phyloP scores from a whole-genome alignment of 2,329 filamentous ascomycete species.

The Cladosporium sp. region DNA sequence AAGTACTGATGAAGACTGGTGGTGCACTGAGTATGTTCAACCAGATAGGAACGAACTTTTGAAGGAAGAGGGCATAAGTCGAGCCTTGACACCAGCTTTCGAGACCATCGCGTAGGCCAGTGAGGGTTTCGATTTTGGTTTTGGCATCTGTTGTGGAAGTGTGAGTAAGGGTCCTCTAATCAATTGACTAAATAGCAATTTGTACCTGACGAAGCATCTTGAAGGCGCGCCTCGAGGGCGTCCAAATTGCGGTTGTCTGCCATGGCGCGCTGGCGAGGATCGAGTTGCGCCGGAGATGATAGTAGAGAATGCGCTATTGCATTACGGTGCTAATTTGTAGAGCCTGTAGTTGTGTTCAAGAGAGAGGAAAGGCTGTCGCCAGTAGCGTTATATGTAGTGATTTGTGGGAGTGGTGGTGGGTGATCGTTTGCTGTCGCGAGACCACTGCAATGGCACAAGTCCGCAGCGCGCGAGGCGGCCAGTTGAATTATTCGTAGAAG shows the following conservation, averaged over 20 bases:
- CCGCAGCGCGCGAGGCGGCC: slow-evolving; percentile 12
- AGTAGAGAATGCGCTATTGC: slow-evolving; percentile 7
- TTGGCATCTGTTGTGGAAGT: slow-evolving; percentile 64
- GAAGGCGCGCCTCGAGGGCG: slow-evolving; percentile 48
- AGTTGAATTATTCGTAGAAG: background rate
- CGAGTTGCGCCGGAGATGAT: slow-evolving; percentile 9
- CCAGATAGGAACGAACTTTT: slow-evolving; percentile 87
- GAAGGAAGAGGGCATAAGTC: slow-evolving; percentile 77
- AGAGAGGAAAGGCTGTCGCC: background rate
- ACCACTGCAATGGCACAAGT: background rate
- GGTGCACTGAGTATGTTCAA: slow-evolving; percentile 79
- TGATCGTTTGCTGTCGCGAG: background rate
- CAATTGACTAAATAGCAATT: background rate
- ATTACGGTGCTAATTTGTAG: slow-evolving; percentile 4
- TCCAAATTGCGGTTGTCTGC: slow-evolving; percentile 46
- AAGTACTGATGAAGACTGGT: slow-evolving; percentile 88
- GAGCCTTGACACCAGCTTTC: slow-evolving; percentile 80
- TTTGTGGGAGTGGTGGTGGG: background rate
- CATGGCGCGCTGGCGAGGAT: slow-evolving; percentile 28
- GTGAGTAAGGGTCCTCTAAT: background rate
- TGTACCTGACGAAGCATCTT: slow-evolving; percentile 37
- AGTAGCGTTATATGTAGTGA: background rate
- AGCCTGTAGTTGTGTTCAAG: background rate
- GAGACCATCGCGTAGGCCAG: slow-evolving; percentile 84
- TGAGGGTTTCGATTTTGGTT: slow-evolving; percentile 77